Evolutionary conservation across 108 stramenopile species (phyloP), one percentile per base, ranked within the genome.

Genomic region (Licmophora abbreviata): DNA sequence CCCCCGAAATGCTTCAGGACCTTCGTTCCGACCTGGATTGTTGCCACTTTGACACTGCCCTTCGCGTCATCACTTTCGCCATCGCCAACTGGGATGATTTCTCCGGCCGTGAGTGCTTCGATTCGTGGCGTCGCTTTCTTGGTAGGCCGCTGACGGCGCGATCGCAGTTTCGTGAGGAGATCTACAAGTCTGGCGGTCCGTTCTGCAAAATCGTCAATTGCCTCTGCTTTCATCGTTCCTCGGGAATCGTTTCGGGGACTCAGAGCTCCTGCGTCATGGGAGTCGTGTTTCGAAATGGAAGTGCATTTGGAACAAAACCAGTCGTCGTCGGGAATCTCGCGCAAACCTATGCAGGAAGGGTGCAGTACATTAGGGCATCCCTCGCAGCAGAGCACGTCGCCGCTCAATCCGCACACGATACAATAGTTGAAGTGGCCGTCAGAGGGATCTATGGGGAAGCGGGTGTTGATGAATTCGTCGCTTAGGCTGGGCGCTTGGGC

Each of bases 361-460:
- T 81, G 79, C 15, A 62, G 50, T 10, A 81, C 79, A 37, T 63
- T 74, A 0, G 79, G 46, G 30, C 79, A 80, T 0, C 68, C 69
- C 27, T 81, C 79, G 32, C 79, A 81, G 34, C 71, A 74, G 21
- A 81, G 21, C 3, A 81, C 48, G 55, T 76, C 72, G 0, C 79
- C 79, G 43, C 63, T 66, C 14, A 64, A 38, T 17, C 79, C 79
- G 57, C 79, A 81, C 26, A 72, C 51, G 18, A 51, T 61, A 48
- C 79, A 81, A 49, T 53, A 73, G 1, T 63, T 30, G 33, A 66
- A 81, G 38, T 73, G 71, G 29, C 71, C 71, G 44, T 81, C 79
- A 29, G 45, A n/a, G 46, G 55, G 58, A 40, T 81, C 79, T 23
- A 73, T 33, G 6, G 71, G 71, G 48, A 76, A 76, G 11, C 34